Base-by-base conservation (phyloP, 2,329 filamentous ascomycete species). In the Dactylellina drechsleri region DNA sequence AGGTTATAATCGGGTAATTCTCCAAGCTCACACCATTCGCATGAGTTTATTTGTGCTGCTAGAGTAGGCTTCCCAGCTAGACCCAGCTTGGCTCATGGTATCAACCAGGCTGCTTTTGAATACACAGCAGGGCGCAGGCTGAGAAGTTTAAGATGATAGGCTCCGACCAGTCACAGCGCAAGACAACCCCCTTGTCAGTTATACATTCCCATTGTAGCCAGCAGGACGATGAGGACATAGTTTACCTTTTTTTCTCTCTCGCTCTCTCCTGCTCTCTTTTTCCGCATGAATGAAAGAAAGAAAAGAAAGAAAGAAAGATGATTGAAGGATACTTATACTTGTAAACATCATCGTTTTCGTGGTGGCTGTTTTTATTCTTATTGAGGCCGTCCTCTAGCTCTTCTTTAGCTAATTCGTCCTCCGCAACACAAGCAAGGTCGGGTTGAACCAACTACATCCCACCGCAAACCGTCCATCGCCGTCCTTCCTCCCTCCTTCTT, bases 131-230 rank as follows among this genome's bases (percentile, higher is more conserved):
- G 68, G 70, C 70, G 50, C 57, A 67, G 61, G 57, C 70, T 57
- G 67, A 60, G 59, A 59, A 40, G 56, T 74, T 40, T 49, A 54
- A 28, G 41, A 54, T 62, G 62, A 67, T 59, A 74, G 62, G 43
- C 49, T 57, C 41, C 36, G 57, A 57, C 70, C 62, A 74, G 45
- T 74, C 52, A 67, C 20, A 74, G 62, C 56, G 70, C 70, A 67
- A 50, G 53, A 50, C 43, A n/a, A 43, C 41, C 64, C 64, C 64
- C 54, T 36, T 36, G 31, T 36, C 31, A 36, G 31, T 36, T 36
- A 36, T 36, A 36, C 31, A 36, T 67, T 53, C 47, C 49, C 47
- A 36, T 36, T 64, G 36, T 62, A 31, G 43, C 45, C 43, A 50
- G 43, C 58, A 50, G 23, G 41, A 16, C 58, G 40, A 47, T 18